These are phyloP conservation scores for Phlebopus sp. DNA, from an alignment of 1,284 basidiomycete genomes.

Conservation along the genomic window DNA sequence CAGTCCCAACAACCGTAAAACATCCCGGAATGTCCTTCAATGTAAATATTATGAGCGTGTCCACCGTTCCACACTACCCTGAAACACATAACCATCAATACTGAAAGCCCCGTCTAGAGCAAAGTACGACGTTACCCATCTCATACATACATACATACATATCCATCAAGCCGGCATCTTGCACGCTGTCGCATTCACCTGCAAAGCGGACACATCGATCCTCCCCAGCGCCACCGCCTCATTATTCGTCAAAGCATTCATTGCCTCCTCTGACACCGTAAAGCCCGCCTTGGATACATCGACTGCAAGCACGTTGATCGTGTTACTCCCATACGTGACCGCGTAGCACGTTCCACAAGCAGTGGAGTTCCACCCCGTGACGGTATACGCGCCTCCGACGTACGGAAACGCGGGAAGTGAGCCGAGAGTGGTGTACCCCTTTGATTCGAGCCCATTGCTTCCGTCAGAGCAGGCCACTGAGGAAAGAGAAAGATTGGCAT, in stretches of 20 bases:
- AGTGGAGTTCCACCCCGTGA: slow-evolving; percentile 27
- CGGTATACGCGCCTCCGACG: slow-evolving; percentile 31
- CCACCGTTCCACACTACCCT: no score
- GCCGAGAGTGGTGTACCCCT: slow-evolving; percentile 30
- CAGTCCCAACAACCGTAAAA: no score
- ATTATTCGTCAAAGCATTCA: slow-evolving; percentile 30
- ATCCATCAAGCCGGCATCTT: neutral
- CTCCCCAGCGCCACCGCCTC: slow-evolving; percentile 25
- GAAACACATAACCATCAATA: no score
- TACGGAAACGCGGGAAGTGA: slow-evolving; percentile 31
- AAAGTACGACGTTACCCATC: no score
- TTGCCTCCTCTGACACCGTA: slow-evolving; percentile 32
- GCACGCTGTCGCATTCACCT: slow-evolving; percentile 9
- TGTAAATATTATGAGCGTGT: no score
- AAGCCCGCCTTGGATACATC: slow-evolving; percentile 33
- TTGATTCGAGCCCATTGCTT: slow-evolving; percentile 26
- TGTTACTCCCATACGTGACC: slow-evolving; percentile 23
- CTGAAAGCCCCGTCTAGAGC: no score
- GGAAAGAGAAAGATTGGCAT: slow-evolving; percentile 20
- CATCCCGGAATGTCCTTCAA: no score
- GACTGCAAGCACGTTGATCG: slow-evolving; percentile 32
- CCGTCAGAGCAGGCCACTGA: slow-evolving; percentile 35
- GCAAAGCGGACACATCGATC: slow-evolving; percentile 18
- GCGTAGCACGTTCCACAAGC: slow-evolving; percentile 36
- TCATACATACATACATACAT: no score